A percentile compares a stretch with the other conserved stretches of the same genome.
Conservation (phyloP, 2,329 filamentous ascomycete species). For the Sporothrix schenckii region DNA sequence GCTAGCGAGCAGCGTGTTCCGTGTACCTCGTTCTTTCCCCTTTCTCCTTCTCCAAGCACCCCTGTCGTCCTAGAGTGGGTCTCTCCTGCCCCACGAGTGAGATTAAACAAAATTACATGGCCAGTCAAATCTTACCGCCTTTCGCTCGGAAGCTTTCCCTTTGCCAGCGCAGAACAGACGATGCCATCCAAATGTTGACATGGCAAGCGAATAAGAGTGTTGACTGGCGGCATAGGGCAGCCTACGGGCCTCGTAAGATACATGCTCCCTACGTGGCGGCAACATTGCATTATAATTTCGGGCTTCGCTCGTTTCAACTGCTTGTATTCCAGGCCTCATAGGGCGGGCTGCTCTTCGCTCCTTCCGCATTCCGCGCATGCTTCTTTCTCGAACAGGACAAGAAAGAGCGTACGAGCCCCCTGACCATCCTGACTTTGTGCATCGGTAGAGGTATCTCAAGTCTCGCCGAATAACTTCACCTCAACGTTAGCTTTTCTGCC, state of each 20-base stretch:
- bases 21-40: constrained; percentile 23
- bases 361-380: constrained; percentile 6
- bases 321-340: neutral
- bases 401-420: neutral
- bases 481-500: constrained; percentile 9
- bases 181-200: constrained; percentile 12
- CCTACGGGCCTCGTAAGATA: neutral
- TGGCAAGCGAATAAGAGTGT: neutral
- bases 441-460: neutral
- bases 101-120: constrained; percentile 37
- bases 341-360: constrained; percentile 7
- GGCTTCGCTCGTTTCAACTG: constrained; percentile 9
- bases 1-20: constrained; percentile 14
- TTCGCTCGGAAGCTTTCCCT: constrained; percentile 9
- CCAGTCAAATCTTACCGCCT: constrained; percentile 27
- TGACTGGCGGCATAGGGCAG: neutral
- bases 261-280: neutral
- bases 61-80: constrained; percentile 32
- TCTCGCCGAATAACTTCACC: neutral
- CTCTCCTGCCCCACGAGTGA: constrained; percentile 33
- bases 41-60: constrained; percentile 7
- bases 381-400: constrained; percentile 12
- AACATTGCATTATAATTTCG: neutral
- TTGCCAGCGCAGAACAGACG: constrained; percentile 17
- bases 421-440: neutral